phyloP scores from a whole-genome alignment of 2,329 filamentous ascomycete species.

The Xylariaceae sp. region DNA sequence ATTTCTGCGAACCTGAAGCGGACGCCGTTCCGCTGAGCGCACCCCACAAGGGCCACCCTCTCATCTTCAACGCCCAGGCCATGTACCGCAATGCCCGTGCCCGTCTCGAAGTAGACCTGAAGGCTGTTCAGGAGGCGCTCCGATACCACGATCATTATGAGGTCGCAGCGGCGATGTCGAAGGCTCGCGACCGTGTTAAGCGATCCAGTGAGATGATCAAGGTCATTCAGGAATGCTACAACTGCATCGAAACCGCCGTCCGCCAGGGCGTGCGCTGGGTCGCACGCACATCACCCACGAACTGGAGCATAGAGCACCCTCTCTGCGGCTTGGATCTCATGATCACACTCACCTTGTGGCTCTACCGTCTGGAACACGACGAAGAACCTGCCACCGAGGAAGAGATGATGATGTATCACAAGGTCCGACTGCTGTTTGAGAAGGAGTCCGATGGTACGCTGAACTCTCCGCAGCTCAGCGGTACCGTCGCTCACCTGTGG shows the following conservation, averaged over 20 bases:
- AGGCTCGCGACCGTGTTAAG: slow-evolving; percentile 88
- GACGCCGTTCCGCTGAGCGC: slow-evolving; percentile 86
- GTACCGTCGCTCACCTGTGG: slow-evolving; percentile 93
- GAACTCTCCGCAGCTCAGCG: slow-evolving; percentile 73
- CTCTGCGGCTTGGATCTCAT: slow-evolving; percentile 95
- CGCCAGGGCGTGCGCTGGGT: slow-evolving; percentile 95
- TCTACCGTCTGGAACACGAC: slow-evolving; percentile 98
- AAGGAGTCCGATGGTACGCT: slow-evolving; percentile 82
- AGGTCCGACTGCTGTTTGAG: slow-evolving; percentile 82
- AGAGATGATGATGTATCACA: slow-evolving; percentile 85
- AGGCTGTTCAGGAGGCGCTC: slow-evolving; percentile 90
- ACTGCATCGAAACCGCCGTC: slow-evolving; percentile 94
- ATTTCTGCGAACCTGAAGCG: slow-evolving; percentile 85
- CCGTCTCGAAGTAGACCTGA: slow-evolving; percentile 89
- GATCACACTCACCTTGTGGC: slow-evolving; percentile 95
- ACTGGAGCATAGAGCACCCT: slow-evolving; percentile 98
- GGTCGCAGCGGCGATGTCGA: slow-evolving; percentile 93
- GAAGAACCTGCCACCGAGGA: slow-evolving; percentile 83
- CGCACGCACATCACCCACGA: slow-evolving; percentile 92
- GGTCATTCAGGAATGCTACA: slow-evolving; percentile 95
- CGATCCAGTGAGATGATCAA: slow-evolving; percentile 97
- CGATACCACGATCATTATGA: slow-evolving; percentile 97
- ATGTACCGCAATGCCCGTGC: slow-evolving; percentile 92
- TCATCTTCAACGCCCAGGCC: slow-evolving; percentile 97
- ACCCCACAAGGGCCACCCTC: slow-evolving; percentile 89